Evolutionary conservation across 805 yeast species (phyloP), one percentile per base, ranked within the genome.

Genomic region (Lipomyces orientalis): DNA sequence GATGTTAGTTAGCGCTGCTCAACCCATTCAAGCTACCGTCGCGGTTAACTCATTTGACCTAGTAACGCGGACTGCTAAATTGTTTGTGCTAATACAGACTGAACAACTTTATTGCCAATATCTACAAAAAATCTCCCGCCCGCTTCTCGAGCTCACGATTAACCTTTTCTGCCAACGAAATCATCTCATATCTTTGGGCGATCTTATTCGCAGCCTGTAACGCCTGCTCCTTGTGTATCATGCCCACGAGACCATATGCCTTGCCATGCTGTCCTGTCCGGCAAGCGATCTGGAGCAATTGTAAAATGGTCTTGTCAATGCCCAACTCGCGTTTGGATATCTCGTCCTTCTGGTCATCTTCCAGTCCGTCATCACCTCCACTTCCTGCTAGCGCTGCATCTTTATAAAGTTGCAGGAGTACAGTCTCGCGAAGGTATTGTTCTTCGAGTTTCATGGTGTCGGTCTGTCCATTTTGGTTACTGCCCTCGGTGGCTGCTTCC

Each of bases 201-300:
- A 94, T 90, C 78, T 90, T 90, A 14, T 86, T 81, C 0, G 98
- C 97, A 0, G 97, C 97, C 64, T 83, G 84, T 69, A 93, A 80
- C 2, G 97, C 96, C 72, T 89, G 87, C 69, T 90, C 94, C 71
- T 87, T 89, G 72, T 87, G 86, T 73, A 94, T 81, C 74, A 90
- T 86, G 68, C 82, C 84, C 7, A 87, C 93, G 35, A 95, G 77
- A 43, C 89, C 87, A 69, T 87, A 81, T 0, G 97, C 95, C 76
- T 88, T 89, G 62, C 84, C 84, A 54, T 84, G 77, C 64, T 88
- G 85, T 8, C 67, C 67, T 19, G 31, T 33, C n/a, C 65, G 58
- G 78, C 97, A 93, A 0, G 94, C 87, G 14, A 80, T 81, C 2
- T 90, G 93, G 76, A 93, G 87, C 66, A 91, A 82, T 74, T 90